Conservation (phyloP, 2,329 filamentous ascomycete genomes). For the Fusarium abutilonis region DNA sequence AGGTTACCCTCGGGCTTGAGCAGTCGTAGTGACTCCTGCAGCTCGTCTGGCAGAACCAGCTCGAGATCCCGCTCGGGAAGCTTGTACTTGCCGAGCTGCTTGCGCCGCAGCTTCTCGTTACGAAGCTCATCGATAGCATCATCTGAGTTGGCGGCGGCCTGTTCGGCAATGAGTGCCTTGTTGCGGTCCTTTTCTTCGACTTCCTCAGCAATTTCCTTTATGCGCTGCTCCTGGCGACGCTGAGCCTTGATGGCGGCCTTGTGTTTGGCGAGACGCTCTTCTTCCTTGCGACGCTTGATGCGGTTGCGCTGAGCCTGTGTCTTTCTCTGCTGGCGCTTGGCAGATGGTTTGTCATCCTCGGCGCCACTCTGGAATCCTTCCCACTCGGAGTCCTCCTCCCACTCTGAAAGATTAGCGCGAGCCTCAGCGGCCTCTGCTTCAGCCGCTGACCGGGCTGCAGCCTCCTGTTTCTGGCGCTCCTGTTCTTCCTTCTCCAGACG, state of each 20-base stretch:
- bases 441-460: constrained; percentile 74
- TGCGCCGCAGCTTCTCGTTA: constrained; percentile 72
- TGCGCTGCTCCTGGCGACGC: constrained; percentile 74
- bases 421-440: constrained; percentile 79
- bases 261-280: constrained; percentile 79
- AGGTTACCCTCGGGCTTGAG: constrained; percentile 96
- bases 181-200: constrained; percentile 66
- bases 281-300: constrained; percentile 87
- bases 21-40: constrained; percentile 81
- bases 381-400: constrained; percentile 91
- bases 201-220: constrained; percentile 75
- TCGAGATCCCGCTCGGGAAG: constrained; percentile 84
- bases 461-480: constrained; percentile 73
- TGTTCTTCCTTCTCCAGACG: constrained; percentile 73
- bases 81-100: constrained; percentile 76
- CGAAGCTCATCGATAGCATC: constrained; percentile 67
- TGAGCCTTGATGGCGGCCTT: constrained; percentile 78
- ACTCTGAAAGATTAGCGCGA: constrained; percentile 71
- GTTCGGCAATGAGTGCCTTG: constrained; percentile 55
- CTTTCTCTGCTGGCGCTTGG: constrained; percentile 83
- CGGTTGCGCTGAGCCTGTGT: constrained; percentile 88
- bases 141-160: constrained; percentile 51
- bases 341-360: constrained; percentile 68
- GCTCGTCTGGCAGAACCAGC: constrained; percentile 82
- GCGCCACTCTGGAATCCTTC: constrained; percentile 87